Percentiles rank a stretch among this genome's conserved stretches.
Evolutionary conservation across 1,284 basidiomycete species (phyloP).

Genomic region (Thecaphora thlaspeos): DNA sequence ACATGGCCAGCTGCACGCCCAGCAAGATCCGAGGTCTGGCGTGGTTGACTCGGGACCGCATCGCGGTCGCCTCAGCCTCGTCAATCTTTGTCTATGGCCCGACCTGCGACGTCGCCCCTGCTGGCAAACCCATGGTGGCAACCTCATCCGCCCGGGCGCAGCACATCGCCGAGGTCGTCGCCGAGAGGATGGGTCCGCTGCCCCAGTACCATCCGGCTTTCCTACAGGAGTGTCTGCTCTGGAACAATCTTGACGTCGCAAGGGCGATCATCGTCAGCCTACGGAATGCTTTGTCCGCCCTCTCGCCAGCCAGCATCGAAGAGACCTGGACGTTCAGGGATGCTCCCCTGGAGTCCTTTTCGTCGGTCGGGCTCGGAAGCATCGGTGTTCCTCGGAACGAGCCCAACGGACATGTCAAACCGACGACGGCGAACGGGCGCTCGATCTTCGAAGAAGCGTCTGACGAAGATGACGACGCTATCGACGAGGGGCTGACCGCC

Average conservation of each 20-base stretch:
- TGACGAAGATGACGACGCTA: not conserved
- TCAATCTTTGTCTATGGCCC: constrained; percentile 25
- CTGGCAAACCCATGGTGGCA: not conserved
- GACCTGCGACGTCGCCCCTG: not conserved
- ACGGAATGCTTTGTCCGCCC: constrained; percentile 11
- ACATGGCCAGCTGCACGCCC: constrained; percentile 15
- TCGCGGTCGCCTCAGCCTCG: constrained; percentile 24
- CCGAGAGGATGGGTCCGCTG: constrained; percentile 21
- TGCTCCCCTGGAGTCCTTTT: constrained; percentile 4
- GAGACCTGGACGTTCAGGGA: constrained; percentile 25
- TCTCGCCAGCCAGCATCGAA: constrained; percentile 9
- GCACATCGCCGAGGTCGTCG: constrained; percentile 26
- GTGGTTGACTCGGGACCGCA: constrained; percentile 19
- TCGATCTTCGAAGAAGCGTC: constrained; percentile 21
- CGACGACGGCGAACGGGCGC: not conserved
- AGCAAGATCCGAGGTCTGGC: constrained; percentile 20
- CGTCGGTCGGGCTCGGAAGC: not conserved
- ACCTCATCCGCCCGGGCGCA: not conserved
- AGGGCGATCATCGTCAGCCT: constrained; percentile 24
- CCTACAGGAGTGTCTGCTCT: constrained; percentile 28
- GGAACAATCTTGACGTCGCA: constrained; percentile 25
- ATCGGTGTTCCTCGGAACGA: not conserved
- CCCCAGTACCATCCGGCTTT: constrained; percentile 35
- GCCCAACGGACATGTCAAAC: not conserved
- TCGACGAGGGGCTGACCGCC: constrained; percentile 6